These are phyloP conservation scores for Letharia columbiana DNA, from an alignment of 495 filamentous ascomycete genomes.

Conservation along the genomic window DNA sequence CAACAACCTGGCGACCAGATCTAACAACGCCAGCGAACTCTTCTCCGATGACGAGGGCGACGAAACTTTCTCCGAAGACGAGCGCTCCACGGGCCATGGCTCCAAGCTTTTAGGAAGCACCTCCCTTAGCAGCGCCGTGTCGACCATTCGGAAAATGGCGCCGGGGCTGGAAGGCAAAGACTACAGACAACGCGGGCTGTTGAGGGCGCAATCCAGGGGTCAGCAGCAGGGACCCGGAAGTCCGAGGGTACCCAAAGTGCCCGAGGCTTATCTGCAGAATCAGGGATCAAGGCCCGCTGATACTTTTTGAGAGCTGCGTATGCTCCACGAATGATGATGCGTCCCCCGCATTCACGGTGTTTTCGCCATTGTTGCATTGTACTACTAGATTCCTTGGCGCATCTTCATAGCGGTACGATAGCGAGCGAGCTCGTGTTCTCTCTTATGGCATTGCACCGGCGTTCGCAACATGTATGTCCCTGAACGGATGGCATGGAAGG, in stretches of 20 bases:
- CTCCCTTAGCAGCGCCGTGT: slow-evolving; percentile 15
- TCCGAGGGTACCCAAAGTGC: slow-evolving; percentile 58
- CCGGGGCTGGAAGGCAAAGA: slow-evolving; percentile 56
- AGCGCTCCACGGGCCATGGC: slow-evolving; percentile 35
- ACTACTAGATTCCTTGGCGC: background rate
- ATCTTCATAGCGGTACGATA: background rate
- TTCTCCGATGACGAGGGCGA: slow-evolving; percentile 51
- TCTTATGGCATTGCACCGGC: background rate
- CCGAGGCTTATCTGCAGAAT: slow-evolving; percentile 42
- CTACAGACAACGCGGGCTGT: slow-evolving; percentile 50
- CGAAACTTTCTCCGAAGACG: slow-evolving; percentile 41
- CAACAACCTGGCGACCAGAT: slow-evolving; percentile 41
- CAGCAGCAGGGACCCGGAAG: slow-evolving; percentile 32
- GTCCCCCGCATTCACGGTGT: background rate
- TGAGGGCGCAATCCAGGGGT: slow-evolving; percentile 45
- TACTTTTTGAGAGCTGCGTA: background rate
- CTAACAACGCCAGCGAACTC: slow-evolving; percentile 30
- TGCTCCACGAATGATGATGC: background rate
- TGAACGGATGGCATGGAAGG: background rate
- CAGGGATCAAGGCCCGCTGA: slow-evolving; percentile 10
- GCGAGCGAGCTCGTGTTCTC: background rate
- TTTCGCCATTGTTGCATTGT: background rate
- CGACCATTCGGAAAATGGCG: slow-evolving; percentile 45
- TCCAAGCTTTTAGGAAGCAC: slow-evolving; percentile 30
- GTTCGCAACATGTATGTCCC: background rate